Base-by-base conservation (phyloP, 148 eudicot species). In the Rhododendron williamsianum region DNA sequence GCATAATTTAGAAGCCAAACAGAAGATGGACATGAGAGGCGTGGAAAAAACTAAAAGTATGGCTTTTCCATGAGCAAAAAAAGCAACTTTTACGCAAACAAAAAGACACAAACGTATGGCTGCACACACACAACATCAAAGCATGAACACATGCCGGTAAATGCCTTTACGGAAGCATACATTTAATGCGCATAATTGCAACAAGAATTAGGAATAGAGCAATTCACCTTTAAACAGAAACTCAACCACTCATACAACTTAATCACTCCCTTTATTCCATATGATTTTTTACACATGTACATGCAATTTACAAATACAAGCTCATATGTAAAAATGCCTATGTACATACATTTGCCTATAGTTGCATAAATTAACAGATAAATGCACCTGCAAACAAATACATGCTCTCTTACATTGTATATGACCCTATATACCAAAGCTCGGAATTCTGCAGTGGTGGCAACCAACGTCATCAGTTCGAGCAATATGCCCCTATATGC, bases 1-100 rank as follows among this genome's bases (percentile, higher is more conserved):
- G 98, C 88, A 88, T 72, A 91, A 78, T 89, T 81, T 72, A 82
- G 79, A 33, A 65, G 85, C 72, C 76, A 81, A 87, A 82, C 81
- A 73, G 76, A 49, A 52, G 49, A 78, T 74, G 74, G 16, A 86
- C 58, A 56, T 83, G 27, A 80, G 46, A 46, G 79, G 79, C 56
- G 49, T 33, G 41, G 82, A 45, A 73, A 83, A 35, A 78, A 76
- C 30, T 19, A 41, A 21, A 43, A 77, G 49, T 23, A n/a, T 54
- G 21, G 33, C 35, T 16, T 51, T 83, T 33, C 38, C 38, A 5
- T 15, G 19, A 71, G 76, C 19, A 13, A 5, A 30, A 71, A 71
- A 27, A 3, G 18, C 36, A 69, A 69, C 36, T 30, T 25, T 69
- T 69, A 12, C 19, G 13, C 25, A n/a, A 63, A 63, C 71, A 63